Base-by-base conservation (phyloP, 2,329 filamentous ascomycete species). In the Calonectria hongkongensis region DNA sequence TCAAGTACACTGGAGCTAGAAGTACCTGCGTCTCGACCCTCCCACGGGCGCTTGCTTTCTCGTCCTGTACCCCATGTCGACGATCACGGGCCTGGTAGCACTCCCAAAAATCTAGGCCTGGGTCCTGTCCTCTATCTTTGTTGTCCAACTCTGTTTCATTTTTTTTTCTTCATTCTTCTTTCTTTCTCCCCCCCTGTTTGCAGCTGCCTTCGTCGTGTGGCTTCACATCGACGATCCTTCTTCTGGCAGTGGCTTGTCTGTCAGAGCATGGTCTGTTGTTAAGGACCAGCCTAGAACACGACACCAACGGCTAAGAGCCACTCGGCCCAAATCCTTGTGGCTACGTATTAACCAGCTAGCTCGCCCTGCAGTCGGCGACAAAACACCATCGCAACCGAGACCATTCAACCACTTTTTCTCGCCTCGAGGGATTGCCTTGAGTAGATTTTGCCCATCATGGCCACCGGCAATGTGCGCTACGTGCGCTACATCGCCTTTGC, bases 401-500 rank as follows among this genome's bases (percentile, higher is more conserved):
- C 65, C 28, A 73, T 71, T 54, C 56, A 69, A 63, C 41, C 63
- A 68, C 45, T n/a, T 28, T 71, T 76, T 45, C 68, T 69, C 62
- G 45, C 30, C 41, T 63, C 69, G 64, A 66, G 73, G 74, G 68
- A 56, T 43, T 28, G 50, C 45, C 67, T 76, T 74, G 76, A 73
- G 68, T 70, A 71, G 73, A n/a, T 68, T n/a, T 28, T 72, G 73
- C 76, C 78, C 81, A 86, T 77, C 81, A 90, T 89, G 88, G 92
- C 92, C 85, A 90, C 92, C 73, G 92, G 92, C 83, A 92, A 91
- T 78, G 91, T 93, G 85, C 92, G 94, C 85, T 95, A 95, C 81
- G 86, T 92, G 88, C 91, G 92, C 88, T 93, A 92, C 85, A 89
- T 98, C 83, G 89, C 97, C 82, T 92, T 98, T 81, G 94, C 95